These are phyloP conservation scores for Pichia sp. DNA, from an alignment of 1,139 yeast genomes.

Conservation along the genomic window DNA sequence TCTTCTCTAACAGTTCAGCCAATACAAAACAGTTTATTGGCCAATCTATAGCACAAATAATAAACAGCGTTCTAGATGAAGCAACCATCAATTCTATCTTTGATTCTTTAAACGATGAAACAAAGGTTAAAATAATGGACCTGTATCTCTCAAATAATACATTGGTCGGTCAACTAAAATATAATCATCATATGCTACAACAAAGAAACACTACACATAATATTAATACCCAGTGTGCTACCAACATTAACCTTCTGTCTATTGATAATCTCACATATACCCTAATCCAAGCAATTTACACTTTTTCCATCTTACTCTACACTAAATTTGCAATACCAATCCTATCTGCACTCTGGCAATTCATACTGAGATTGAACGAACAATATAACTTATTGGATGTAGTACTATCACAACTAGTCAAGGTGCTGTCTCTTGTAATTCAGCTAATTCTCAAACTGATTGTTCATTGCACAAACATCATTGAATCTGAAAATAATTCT, in stretches of 20 bases:
- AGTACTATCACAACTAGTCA: not conserved
- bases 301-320: not conserved
- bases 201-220: not conserved
- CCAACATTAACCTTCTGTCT: not conserved
- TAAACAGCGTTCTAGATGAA: conserved; percentile 13
- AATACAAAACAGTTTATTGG: conserved; percentile 14
- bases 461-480: not conserved
- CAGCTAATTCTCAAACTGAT: not conserved
- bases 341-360: not conserved
- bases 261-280: not conserved
- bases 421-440: not conserved
- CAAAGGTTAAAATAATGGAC: conserved; percentile 1
- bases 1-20: conserved; percentile 5
- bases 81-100: conserved; percentile 9
- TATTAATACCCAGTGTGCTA: not conserved
- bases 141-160: not conserved
- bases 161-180: not conserved
- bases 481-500: not conserved
- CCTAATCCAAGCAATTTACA: not conserved
- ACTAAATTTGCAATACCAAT: not conserved
- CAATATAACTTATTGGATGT: not conserved
- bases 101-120: conserved; percentile 12
- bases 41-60: conserved; percentile 13
- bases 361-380: not conserved
- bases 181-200: not conserved